Percentiles rank a stretch among this genome's conserved stretches.
These are phyloP conservation scores for Tulasnella sp. DNA, from an alignment of 768 basidiomycete species.

Conservation along the genomic window DNA sequence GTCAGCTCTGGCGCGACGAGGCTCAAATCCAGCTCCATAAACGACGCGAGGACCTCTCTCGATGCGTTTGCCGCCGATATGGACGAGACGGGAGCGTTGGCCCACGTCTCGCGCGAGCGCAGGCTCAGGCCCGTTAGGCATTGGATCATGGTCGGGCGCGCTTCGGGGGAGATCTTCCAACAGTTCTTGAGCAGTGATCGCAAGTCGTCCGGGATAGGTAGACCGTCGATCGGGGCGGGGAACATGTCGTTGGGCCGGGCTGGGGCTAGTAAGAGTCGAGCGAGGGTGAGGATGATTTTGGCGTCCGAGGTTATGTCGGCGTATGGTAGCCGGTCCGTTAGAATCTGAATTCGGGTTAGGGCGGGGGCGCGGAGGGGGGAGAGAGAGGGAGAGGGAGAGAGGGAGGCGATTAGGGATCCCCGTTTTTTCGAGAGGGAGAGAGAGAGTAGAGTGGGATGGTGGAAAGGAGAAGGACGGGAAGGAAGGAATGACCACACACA, in stretches of 20 bases:
- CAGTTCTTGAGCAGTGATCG: neutral
- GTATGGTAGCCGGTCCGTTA: neutral
- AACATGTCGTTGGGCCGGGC: neutral
- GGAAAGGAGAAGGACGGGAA: neutral
- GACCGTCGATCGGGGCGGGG: neutral
- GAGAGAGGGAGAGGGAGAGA: neutral
- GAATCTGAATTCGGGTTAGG: neutral
- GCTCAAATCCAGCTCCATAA: neutral
- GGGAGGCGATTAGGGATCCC: neutral
- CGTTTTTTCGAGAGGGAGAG: neutral
- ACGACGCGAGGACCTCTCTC: neutral
- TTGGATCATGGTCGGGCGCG: neutral
- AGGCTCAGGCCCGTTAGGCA: neutral
- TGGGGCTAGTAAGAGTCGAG: neutral
- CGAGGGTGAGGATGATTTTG: neutral
- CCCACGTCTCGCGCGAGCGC: neutral
- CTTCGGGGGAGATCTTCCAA: neutral
- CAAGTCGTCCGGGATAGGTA: neutral
- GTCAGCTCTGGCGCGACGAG: neutral
- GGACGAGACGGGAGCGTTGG: neutral
- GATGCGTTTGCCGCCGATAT: neutral
- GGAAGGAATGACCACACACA: neutral
- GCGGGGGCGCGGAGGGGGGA: neutral
- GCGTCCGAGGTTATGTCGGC: neutral
- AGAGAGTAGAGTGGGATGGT: neutral